Evolutionary conservation across 2,329 filamentous ascomycete genomes (phyloP), one percentile per base, ranked within the genome.

Genomic region (Parafenestella ontariensis): DNA sequence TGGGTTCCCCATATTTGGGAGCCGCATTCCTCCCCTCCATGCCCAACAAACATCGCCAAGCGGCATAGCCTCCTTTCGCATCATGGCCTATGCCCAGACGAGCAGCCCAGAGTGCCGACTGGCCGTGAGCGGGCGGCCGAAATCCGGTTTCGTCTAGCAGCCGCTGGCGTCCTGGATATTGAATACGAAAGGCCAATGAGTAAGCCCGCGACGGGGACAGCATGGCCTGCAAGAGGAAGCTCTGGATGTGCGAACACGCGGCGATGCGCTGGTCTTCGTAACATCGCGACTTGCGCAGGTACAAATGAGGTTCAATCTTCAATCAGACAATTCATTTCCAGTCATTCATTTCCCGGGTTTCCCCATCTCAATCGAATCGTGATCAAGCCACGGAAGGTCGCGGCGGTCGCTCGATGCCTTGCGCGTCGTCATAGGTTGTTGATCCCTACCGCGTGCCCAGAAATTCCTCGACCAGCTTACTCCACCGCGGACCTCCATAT

Each of bases 71-170:
- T 56, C 61, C 41, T 10, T 46, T 46, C 39, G 39, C 41, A 46
- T 13, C 65, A 64, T 63, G 62, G 65, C 61, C 46, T 55, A 29
- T 50, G 49, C 34, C 65, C 52, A 47, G 55, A 54, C 9, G 41
- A 52, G 51, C 50, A 47, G 44, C 37, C 17, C 20, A 9, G 46
- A 46, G 53, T 60, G 61, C 63, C 64, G 60, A 45, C 37, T 54
- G 58, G 52, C 55, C 57, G 56, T 54, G 51, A 48, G 51, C 47
- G 42, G 49, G 39, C 44, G 56, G 54, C 52, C 61, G 31, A 37
- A 46, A 29, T 51, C 64, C 59, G 53, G 57, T 61, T 61, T 60
- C 50, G 62, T 58, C 56, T 62, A 56, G 63, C n/a, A n/a, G n/a
- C n/a, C 46, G 56, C 26, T 47, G 40, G 46, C 47, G 48, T 54